Evolutionary conservation across 306 rosid species (phyloP).

Genomic region (Trifolium fragiferum): DNA sequence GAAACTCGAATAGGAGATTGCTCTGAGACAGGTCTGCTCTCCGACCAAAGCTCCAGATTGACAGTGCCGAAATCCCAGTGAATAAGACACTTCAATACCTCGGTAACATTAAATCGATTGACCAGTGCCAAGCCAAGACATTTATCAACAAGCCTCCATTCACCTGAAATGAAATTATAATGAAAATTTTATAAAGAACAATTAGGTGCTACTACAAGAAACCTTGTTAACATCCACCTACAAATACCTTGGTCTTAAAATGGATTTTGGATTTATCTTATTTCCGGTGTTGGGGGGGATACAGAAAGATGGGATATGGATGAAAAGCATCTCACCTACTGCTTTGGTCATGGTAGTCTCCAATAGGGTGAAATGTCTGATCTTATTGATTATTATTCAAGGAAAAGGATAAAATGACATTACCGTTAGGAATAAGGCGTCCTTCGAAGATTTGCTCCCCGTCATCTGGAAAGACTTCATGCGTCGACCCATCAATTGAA

Average conservation of each 20-base stretch:
- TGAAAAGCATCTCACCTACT: background rate
- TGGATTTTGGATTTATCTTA: background rate
- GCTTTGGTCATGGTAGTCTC: slow-evolving; percentile 2
- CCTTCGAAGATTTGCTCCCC: slow-evolving; percentile 78
- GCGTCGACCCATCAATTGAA: slow-evolving; percentile 74
- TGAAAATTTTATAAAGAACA: slow-evolving; percentile 17
- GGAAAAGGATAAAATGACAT: slow-evolving; percentile 35
- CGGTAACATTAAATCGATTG: slow-evolving; percentile 65
- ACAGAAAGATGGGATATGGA: no score
- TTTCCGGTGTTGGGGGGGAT: background rate
- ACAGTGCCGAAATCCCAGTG: slow-evolving; percentile 86
- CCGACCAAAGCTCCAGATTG: slow-evolving; percentile 92
- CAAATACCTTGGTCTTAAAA: background rate
- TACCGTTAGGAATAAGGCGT: slow-evolving; percentile 77
- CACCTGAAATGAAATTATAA: slow-evolving; percentile 62
- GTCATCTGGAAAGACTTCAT: slow-evolving; percentile 77
- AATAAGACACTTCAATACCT: slow-evolving; percentile 77
- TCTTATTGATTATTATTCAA: background rate
- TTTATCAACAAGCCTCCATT: slow-evolving; percentile 84
- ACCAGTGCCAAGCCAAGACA: slow-evolving; percentile 75
- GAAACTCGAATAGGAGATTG: slow-evolving; percentile 71
- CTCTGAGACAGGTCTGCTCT: slow-evolving; percentile 74
- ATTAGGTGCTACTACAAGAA: background rate
- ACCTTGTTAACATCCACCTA: background rate
- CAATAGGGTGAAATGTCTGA: background rate